Percentiles rank a stretch among this genome's conserved stretches.
phyloP scores from a whole-genome alignment of 1,284 basidiomycete species.

The Sporisorium exsertum region DNA sequence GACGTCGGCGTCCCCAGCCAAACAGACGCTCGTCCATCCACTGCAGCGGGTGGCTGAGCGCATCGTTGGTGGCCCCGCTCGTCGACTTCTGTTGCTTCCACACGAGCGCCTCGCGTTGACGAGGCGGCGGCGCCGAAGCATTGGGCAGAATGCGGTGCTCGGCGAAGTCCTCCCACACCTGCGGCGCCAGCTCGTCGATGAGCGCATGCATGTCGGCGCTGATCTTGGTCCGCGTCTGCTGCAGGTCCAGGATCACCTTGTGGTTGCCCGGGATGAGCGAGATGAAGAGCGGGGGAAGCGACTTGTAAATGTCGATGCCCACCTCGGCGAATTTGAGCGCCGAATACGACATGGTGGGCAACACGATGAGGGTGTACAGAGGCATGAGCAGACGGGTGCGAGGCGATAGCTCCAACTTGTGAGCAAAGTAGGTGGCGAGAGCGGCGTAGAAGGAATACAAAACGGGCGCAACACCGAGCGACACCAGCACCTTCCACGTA shows the following conservation, averaged over 20 bases:
- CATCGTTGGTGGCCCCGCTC: conserved; percentile 41
- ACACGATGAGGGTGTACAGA: conserved; percentile 78
- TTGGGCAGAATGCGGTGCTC: conserved; percentile 60
- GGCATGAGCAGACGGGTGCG: conserved; percentile 82
- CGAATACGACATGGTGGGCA: conserved; percentile 92
- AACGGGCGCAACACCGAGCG: conserved; percentile 87
- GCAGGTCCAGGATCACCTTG: conserved; percentile 82
- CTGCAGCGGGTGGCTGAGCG: conserved; percentile 67
- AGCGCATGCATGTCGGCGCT: conserved; percentile 87
- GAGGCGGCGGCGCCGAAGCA: conserved; percentile 52
- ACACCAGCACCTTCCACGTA: conserved; percentile 98
- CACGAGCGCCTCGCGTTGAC: conserved; percentile 51
- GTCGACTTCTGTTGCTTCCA: conserved; percentile 53
- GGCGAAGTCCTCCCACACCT: conserved; percentile 67
- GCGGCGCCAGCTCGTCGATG: conserved; percentile 79
- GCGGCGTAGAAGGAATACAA: conserved; percentile 75
- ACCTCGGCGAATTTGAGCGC: conserved; percentile 98
- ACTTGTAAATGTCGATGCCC: conserved; percentile 98
- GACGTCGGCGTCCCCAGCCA: conserved; percentile 76
- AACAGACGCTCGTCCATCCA: conserved; percentile 94
- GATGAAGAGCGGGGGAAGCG: conserved; percentile 89
- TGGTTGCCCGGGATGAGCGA: conserved; percentile 92
- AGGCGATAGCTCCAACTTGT: conserved; percentile 71
- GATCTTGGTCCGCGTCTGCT: conserved; percentile 81
- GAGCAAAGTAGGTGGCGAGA: conserved; percentile 81